Evolutionary conservation across 768 basidiomycete genomes (phyloP).

Genomic region (Leucocoprinus birnbaumii): DNA sequence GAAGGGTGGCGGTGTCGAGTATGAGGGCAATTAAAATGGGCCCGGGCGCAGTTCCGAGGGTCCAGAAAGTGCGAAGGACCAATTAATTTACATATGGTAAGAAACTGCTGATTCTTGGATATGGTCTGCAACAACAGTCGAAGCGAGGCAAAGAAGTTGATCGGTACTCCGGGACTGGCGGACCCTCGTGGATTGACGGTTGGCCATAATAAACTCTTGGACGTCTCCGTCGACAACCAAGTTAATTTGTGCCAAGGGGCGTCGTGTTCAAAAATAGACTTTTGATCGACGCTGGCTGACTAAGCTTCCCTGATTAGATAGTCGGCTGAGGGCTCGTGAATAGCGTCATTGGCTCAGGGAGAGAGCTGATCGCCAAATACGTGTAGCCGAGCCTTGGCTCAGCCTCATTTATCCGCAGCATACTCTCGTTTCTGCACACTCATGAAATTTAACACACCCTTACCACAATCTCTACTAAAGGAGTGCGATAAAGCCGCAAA

Average conservation of each 20-base stretch:
- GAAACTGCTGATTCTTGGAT: too few relatives aligned
- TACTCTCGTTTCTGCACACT: slow-evolving; percentile 8
- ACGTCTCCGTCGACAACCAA: slow-evolving; percentile 3
- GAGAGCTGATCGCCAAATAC: background rate
- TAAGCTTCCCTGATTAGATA: slow-evolving; percentile 5
- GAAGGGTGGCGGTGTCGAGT: background rate
- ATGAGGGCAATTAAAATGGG: too few relatives aligned
- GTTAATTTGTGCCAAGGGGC: background rate
- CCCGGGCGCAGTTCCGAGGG: too few relatives aligned
- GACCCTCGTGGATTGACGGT: too few relatives aligned
- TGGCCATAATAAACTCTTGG: too few relatives aligned
- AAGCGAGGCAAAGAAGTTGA: too few relatives aligned
- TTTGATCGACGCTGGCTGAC: background rate
- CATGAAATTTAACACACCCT: slow-evolving; percentile 48
- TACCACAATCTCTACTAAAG: slow-evolving; percentile 65
- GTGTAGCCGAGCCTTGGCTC: background rate
- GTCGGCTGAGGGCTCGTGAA: background rate
- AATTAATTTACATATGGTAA: too few relatives aligned
- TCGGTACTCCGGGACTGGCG: too few relatives aligned
- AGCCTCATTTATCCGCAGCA: background rate
- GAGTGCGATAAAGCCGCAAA: slow-evolving; percentile 88
- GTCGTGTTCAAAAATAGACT: background rate
- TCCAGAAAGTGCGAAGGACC: too few relatives aligned
- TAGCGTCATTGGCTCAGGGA: background rate
- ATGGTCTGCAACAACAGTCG: too few relatives aligned